These are phyloP conservation scores for Picea glauca DNA, from an alignment of 75 land plant species.

Conservation along the genomic window DNA sequence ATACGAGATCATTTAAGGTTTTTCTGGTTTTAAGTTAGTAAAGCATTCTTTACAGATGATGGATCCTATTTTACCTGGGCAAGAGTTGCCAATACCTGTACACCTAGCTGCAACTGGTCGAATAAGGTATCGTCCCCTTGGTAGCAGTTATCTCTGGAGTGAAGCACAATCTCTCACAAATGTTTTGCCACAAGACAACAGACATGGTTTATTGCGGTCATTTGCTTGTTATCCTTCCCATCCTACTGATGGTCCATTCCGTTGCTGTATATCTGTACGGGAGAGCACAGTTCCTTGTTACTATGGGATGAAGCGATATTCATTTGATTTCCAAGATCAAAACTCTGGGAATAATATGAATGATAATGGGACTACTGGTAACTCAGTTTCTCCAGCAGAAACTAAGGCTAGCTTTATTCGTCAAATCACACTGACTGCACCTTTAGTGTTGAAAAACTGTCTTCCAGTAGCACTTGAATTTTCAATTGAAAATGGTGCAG, in stretches of 20 bases:
- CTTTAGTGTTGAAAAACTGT: slow-evolving; percentile 77
- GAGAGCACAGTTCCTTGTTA: slow-evolving; percentile 22
- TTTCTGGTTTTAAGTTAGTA: neutral
- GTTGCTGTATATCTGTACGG: slow-evolving; percentile 77
- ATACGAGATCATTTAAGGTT: neutral
- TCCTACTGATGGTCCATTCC: slow-evolving; percentile 76
- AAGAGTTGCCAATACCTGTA: slow-evolving; percentile 91
- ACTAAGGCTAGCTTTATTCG: slow-evolving; percentile 40
- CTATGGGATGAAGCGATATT: slow-evolving; percentile 15
- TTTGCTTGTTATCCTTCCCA: slow-evolving; percentile 87
- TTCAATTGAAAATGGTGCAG: slow-evolving; percentile 65
- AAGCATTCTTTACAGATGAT: slow-evolving; percentile 55
- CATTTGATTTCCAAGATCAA: slow-evolving; percentile 8
- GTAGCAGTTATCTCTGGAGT: slow-evolving; percentile 80
- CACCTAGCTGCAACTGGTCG: slow-evolving; percentile 91
- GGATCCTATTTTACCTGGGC: slow-evolving; percentile 85
- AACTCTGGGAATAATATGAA: slow-evolving; percentile 5
- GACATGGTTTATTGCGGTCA: slow-evolving; percentile 47
- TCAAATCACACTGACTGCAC: slow-evolving; percentile 59
- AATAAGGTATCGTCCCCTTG: slow-evolving; percentile 87
- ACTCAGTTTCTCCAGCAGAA: slow-evolving; percentile 7
- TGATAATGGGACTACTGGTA: neutral
- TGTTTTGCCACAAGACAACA: slow-evolving; percentile 52
- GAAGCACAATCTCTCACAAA: slow-evolving; percentile 73
- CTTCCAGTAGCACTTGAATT: slow-evolving; percentile 59